Evolutionary conservation across 108 stramenopile species (phyloP).

Genomic region (Skeletonema potamos): DNA sequence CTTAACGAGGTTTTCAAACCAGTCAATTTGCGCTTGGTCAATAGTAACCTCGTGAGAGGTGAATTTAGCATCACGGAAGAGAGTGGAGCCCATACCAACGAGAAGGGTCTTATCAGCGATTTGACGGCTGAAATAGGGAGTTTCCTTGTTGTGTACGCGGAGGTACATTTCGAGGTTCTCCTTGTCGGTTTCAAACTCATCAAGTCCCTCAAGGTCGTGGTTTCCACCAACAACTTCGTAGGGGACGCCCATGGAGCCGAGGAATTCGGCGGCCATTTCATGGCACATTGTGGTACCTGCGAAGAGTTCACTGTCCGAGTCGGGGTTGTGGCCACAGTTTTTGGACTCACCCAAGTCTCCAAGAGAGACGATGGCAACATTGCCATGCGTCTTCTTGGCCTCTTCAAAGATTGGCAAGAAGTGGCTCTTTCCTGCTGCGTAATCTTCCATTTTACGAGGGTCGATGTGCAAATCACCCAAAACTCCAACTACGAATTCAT

Average conservation of each 20-base stretch:
- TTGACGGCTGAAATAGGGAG: slow-evolving; percentile 75
- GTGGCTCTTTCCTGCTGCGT: slow-evolving; percentile 46
- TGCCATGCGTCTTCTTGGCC: slow-evolving; percentile 54
- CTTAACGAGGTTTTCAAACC: slow-evolving; percentile 81
- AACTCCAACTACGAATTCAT: background rate
- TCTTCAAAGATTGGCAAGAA: slow-evolving; percentile 63
- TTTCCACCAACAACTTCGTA: slow-evolving; percentile 56
- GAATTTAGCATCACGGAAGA: slow-evolving; percentile 86
- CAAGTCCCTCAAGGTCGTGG: slow-evolving; percentile 93
- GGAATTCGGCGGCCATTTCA: slow-evolving; percentile 60
- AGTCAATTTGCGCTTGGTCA: slow-evolving; percentile 85
- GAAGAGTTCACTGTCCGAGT: slow-evolving; percentile 41
- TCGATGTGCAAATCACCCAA: slow-evolving; percentile 89
- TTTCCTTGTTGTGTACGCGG: slow-evolving; percentile 59
- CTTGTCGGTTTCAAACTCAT: slow-evolving; percentile 88
- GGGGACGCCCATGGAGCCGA: slow-evolving; percentile 60
- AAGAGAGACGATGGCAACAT: slow-evolving; percentile 36
- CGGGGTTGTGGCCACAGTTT: slow-evolving; percentile 39
- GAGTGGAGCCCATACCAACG: slow-evolving; percentile 80
- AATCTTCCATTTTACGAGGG: slow-evolving; percentile 80
- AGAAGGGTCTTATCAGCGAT: slow-evolving; percentile 90
- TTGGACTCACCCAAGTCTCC: slow-evolving; percentile 58
- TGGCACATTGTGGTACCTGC: slow-evolving; percentile 73
- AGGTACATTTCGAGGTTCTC: slow-evolving; percentile 82
- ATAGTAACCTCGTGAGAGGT: slow-evolving; percentile 93